Base-by-base conservation (phyloP, 441 rosid species). In the Pelargonium myrrhifolium region DNA sequence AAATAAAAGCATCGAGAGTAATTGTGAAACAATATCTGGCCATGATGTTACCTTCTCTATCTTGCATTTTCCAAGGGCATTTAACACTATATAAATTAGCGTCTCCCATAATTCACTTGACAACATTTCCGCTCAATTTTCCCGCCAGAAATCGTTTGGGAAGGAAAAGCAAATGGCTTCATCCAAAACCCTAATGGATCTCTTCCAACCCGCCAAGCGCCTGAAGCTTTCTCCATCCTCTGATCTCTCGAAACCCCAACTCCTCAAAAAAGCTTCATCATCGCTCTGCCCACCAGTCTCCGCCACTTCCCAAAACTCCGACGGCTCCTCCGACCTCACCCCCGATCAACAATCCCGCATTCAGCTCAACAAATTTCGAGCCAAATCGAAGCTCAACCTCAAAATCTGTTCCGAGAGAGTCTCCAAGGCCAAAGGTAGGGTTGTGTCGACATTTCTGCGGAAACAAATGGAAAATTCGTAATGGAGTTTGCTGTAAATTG, bases 201-300 rank as follows among this genome's bases (percentile, higher is more conserved):
- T 82, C 78, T 87, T 89, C 53, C 87, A 81, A 70, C 92, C 93
- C 0, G 74, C 91, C 6, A 90, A 93, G 84, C 97, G 97, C 67
- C 77, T 73, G 65, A 89, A 86, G 72, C 61, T 72, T 53, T 77
- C 84, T 10, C 14, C 74, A 9, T 12, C 83, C 12, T 59, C 83
- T 4, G 35, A 31, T 31, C 9, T 4, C 45, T 3, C 71, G 6
- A 22, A n/a, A 6, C 66, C 77, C 20, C n/a, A 43, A 65, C 69
- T 12, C 67, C 55, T 47, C 55, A 14, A 42, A 31, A 70, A n/a
- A 61, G 6, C 64, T 70, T 76, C 58, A 66, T 79, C 55, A 15
- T 45, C 53, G 12, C n/a, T 12, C 53, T 11, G 51, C 68, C 66
- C 58, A 67, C 21, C 65, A 8, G 39, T 31, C 67, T 66, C 69